Base-by-base conservation (phyloP, 2,329 filamentous ascomycete species). In the Pseudogymnoascus sp. region DNA sequence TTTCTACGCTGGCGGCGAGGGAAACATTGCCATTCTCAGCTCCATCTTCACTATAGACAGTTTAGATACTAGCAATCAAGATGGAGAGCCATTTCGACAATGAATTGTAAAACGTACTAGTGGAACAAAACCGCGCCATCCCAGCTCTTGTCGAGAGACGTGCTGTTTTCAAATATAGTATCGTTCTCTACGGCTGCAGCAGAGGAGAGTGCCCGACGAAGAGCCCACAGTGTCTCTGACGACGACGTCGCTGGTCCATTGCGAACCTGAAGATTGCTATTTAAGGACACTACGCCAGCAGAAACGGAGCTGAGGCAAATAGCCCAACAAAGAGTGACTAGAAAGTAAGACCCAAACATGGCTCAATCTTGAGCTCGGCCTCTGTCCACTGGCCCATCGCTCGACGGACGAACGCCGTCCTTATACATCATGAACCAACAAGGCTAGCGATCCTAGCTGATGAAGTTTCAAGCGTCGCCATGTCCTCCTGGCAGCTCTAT, bases 131-230 rank as follows among this genome's bases (percentile, higher is more conserved):
- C 69, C 0, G 75, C 74, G n/a, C 70, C 72, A 41, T 73, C 67
- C 73, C 75, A 78, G 61, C 73, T 76, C 57, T 70, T 72, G 61
- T 75, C 72, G n/a, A 79, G 65, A 11, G 67, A 67, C 0, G 70
- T 72, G 57, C 68, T 71, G 57, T 72, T 74, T 28, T 66, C 68
- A 22, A 68, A 65, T 3, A 65, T 62, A 1, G 66, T 65, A 62
- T 54, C 70, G 63, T 62, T 68, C 63, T 57, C 66, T 63, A 25
- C 63, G 35, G 3, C 64, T 60, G 12, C 63, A 50, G 25, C 57
- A 33, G 43, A 33, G 1, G 60, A 18, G 33, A 71, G 62, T 8
- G 70, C 67, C 33, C 69, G 66, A 9, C 63, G 64, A 39, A 73
- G 39, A 14, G 63, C 65, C 18, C 43, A 60, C 2, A 71, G 54